Conservation (phyloP, 371 early-diverging fungal genomes). For the Lichtheimia ornata region DNA sequence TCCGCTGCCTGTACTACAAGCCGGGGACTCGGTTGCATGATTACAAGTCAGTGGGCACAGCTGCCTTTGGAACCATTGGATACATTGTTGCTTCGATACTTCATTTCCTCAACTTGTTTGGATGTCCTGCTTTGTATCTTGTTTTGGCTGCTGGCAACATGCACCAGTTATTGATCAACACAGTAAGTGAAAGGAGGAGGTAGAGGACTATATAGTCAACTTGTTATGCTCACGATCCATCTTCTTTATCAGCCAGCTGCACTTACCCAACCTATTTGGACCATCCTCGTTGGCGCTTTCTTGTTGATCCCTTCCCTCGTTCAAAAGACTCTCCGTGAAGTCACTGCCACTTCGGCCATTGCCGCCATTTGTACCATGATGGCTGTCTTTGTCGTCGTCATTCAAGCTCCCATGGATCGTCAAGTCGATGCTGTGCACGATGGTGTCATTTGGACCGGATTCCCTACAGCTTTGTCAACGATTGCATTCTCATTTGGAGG, state of each 20-base stretch:
- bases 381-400: conserved; percentile 45
- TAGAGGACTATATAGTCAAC: no score
- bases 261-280: conserved; percentile 52
- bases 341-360: conserved; percentile 59
- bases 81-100: conserved; percentile 65
- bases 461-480: conserved; percentile 61
- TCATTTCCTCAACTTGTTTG: conserved; percentile 68
- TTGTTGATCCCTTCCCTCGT: conserved; percentile 74
- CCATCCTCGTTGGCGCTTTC: conserved; percentile 62
- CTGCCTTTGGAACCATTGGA: conserved; percentile 56
- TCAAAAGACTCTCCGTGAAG: conserved; percentile 77
- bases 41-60: conserved; percentile 65
- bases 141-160: conserved; percentile 74
- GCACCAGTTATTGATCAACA: conserved; percentile 47
- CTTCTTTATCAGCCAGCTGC: conserved; percentile 13
- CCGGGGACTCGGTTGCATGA: conserved; percentile 55
- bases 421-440: conserved; percentile 21
- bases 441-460: conserved; percentile 52
- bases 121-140: conserved; percentile 79
- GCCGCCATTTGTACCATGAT: conserved; percentile 55
- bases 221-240: no score
- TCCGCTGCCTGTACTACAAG: conserved; percentile 42
- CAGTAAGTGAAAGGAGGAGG: conserved; percentile 8
- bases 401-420: conserved; percentile 36
- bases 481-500: conserved; percentile 67